phyloP scores from a whole-genome alignment of 73 alveolate genomes.

The Paramecium biaurelia region DNA sequence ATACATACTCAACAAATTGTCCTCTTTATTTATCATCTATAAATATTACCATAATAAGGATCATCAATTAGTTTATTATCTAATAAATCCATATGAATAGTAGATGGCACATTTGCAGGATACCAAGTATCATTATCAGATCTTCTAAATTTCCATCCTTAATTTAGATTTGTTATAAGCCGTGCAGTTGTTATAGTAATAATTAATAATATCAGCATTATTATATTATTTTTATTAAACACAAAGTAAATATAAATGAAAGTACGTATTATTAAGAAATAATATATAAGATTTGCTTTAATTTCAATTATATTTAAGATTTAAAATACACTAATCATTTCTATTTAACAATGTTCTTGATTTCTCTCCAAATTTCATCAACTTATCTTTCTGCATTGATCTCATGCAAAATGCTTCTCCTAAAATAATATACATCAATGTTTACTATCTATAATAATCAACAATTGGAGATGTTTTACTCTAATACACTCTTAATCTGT shows the following conservation, averaged over 20 bases:
- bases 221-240: not conserved
- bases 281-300: not conserved
- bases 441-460: slow-evolving; percentile 70
- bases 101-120: slow-evolving; percentile 74
- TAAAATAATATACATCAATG: slow-evolving; percentile 54
- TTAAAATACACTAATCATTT: slow-evolving; percentile 5
- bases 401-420: slow-evolving; percentile 36
- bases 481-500: slow-evolving; percentile 71
- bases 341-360: not conserved
- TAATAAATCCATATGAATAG: slow-evolving; percentile 71
- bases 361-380: slow-evolving; percentile 57
- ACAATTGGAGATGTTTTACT: slow-evolving; percentile 73
- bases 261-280: not conserved
- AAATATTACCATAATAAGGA: slow-evolving; percentile 63
- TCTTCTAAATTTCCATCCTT: slow-evolving; percentile 25
- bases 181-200: not conserved
- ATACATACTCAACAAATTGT: slow-evolving; percentile 64
- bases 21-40: not conserved
- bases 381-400: slow-evolving; percentile 43
- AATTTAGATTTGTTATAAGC: not conserved
- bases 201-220: not conserved
- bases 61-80: slow-evolving; percentile 62
- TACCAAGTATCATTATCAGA: slow-evolving; percentile 38
- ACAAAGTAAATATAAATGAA: not conserved
- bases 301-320: not conserved